Base-by-base conservation (phyloP, 2,329 filamentous ascomycete species). In the Fusarium concolor region DNA sequence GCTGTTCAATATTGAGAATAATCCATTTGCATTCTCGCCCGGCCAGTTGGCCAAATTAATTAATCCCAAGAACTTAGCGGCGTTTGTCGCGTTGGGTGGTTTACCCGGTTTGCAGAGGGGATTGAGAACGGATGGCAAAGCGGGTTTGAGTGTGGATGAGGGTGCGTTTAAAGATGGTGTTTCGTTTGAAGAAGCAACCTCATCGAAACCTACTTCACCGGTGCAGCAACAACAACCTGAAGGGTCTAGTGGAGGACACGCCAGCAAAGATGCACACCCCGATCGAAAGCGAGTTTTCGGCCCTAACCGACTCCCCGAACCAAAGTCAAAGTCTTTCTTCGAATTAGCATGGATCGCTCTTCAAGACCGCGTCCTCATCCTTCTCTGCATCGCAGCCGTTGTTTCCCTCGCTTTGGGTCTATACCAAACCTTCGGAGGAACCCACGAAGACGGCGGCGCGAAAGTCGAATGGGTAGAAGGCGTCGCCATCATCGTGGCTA, bases 1-100 rank as follows among this genome's bases (percentile, higher is more conserved):
- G 18, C 89, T 92, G 66, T 95, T 92, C 71, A 74, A 86, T 9
- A 88, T 94, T 12, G 84, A 90, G 5, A 83, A 92, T 74, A 96
- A 94, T 75, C 90, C 90, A 1, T 97, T 96, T 74, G 93, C 92
- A 6, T 96, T 92, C 74, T 89, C 89, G 3, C 91, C 91, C 1
- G 93, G 93, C 14, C 89, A 95, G 73, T 83, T 97, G 61, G 89
- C 88, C 65, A 96, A 96, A 78, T 84, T 96, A 75, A 86, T 94
- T 50, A 94, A 96, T 74, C 93, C 93, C 3, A 97, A 97, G 80
- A 95, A 89, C 54, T 79, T 96, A 58, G 84, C 89, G 12, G 93
- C 93, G 1, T 96, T 93, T 71, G 90, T 89, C 70, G 90, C 89
- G 4, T 77, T 97, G 2, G 93, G 93, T 43, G 93, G 93, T 20